Evolutionary conservation across 2,329 filamentous ascomycete species (phyloP), one percentile per base, ranked within the genome.

Genomic region (Sporothrix schenckii): DNA sequence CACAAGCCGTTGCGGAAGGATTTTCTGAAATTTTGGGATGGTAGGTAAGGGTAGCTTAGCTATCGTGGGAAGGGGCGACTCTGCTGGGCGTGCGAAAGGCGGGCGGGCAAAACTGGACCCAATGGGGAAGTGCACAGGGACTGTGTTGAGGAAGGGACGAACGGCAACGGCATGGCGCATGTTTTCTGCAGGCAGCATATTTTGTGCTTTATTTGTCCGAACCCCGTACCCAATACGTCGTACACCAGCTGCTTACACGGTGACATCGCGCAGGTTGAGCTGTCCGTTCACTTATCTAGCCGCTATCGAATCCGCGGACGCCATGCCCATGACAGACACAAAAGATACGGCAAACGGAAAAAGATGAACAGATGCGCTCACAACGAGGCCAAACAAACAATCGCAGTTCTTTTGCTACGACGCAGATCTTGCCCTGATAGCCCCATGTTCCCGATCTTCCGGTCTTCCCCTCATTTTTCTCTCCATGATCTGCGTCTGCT

Each of bases 1-100:
- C 56, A 61, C 56, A 61, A 44, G 56, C 19, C 34, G 56, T 61
- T 61, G 56, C 34, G 56, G 39, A 41, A 41, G 10, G 34, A 19
- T 41, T 60, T 60, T 41, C 30, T 7, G 19, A 21, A 44, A 3
- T 44, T 44, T 44, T 21, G 56, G 39, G 34, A 19, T 11, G 56
- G 11, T 34, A 44, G 41, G 39, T 11, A n/a, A 19, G 34, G 41
- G n/a, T 30, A 61, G 56, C n/a, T 44, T 30, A 61, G 56, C n/a
- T 44, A 34, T 60, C 2, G n/a, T 5, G 11, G 27, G 53, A 16
- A 56, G 11, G 41, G 1, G 14, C 11, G 41, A 44, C 11, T 13
- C 41, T 44, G 41, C 3, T n/a, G 49, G 49, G 49, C 6, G 14
- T 21, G 34, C 19, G 9, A 41, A n/a, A 19, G 56, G 30, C 30